Evolutionary conservation across 148 eudicot species (phyloP), one percentile per base, ranked within the genome.

Genomic region (Persicaria tinctoria): DNA sequence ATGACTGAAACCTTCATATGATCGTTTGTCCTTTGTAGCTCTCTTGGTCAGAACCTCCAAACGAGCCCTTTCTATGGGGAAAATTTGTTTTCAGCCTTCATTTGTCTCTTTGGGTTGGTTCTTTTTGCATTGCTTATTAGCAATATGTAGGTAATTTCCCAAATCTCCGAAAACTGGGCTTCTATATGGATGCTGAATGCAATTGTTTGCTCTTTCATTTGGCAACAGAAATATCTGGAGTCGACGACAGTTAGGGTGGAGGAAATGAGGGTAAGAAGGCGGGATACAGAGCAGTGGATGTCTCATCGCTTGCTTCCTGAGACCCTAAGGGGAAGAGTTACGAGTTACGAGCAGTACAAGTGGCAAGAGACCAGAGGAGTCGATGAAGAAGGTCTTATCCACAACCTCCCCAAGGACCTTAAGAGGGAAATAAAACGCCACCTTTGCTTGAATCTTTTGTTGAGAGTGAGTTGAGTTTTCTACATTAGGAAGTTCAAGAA

Each of bases 301-400:
- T 85, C 94, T 46, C 91, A 88, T 81, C 89, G 94, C 50, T 64
- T 86, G 85, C 90, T 90, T 54, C 94, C 94, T 27, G 87, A 88
- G 72, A 38, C 80, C 46, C 75, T 90, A 18, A 85, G 81, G 77
- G 85, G 77, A 77, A 78, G 92, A 38, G 82, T 90, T 5, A 80
- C 90, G 74, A 80, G 85, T 56, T 84, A 88, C 59, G 92, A 86
- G 78, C 89, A 88, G 41, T 86, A 88, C 83, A 88, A 80, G 70
- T 90, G 95, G 95, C 90, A 90, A 81, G 85, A 83, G 83, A 90
- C 84, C 50, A 77, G 90, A 79, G 95, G 95, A 38, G 95, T 88
- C 16, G 87, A 86, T 51, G 92, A 90, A 81, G 83, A 90, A 66
- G 70, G 70, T 78, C 80, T 90, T 68, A 84, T 90, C 27, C 82